Evolutionary conservation across 2,329 filamentous ascomycete species (phyloP).

Genomic region (Amauroascus niger): DNA sequence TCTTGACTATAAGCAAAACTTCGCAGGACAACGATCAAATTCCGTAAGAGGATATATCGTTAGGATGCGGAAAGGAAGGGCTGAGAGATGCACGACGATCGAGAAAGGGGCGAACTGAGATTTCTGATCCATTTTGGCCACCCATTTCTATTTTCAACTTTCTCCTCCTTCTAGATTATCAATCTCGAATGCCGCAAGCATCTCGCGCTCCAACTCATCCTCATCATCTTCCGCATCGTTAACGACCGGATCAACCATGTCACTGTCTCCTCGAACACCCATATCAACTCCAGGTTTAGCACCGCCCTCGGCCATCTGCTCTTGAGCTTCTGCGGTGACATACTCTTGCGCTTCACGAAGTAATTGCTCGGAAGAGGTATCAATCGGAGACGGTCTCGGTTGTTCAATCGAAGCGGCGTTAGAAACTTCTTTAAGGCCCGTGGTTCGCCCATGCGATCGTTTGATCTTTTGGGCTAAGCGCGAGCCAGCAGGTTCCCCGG

Average conservation of each 20-base stretch:
- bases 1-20: background rate
- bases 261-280: constrained; percentile 11
- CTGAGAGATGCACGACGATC: background rate
- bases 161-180: constrained; percentile 29
- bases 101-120: background rate
- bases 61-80: background rate
- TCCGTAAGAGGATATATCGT: background rate
- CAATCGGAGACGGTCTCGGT: constrained; percentile 7
- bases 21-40: background rate
- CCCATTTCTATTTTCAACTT: constrained; percentile 28
- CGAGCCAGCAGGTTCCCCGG: constrained; percentile 37
- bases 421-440: constrained; percentile 31
- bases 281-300: constrained; percentile 23
- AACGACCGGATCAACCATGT: constrained; percentile 7
- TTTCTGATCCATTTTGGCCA: constrained; percentile 10
- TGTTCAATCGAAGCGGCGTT: constrained; percentile 21
- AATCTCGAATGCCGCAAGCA: constrained; percentile 51
- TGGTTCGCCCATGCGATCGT: constrained; percentile 35
- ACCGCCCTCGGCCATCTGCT: constrained; percentile 23
- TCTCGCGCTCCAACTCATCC: constrained; percentile 43
- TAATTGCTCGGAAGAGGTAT: constrained; percentile 39
- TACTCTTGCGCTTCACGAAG: constrained; percentile 47
- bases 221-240: constrained; percentile 29
- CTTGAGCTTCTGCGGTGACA: constrained; percentile 14
- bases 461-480: constrained; percentile 34